Evolutionary conservation across 306 rosid species (phyloP).

Genomic region (Cyclanthera cordifolia): DNA sequence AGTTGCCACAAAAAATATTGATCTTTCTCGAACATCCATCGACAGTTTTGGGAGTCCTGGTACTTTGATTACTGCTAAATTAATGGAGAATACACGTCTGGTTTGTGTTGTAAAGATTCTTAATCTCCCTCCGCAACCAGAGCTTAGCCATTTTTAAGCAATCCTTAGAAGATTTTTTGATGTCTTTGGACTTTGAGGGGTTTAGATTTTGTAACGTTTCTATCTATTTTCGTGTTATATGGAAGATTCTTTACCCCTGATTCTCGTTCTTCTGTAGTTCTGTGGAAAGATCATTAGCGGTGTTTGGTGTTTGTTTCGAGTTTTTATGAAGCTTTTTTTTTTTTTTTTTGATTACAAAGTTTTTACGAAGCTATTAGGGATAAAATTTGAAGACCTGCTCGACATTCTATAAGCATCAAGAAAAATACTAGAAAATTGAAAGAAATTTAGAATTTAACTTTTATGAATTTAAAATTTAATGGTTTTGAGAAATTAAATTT

Average conservation of each 20-base stretch:
- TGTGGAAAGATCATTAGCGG: not conserved
- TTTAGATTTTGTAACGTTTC: not conserved
- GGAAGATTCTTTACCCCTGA: not conserved
- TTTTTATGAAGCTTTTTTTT: too few relatives aligned
- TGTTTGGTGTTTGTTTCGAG: too few relatives aligned
- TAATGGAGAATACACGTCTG: slow-evolving; percentile 5
- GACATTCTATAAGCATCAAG: too few relatives aligned
- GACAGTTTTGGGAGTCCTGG: not conserved
- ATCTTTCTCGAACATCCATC: not conserved
- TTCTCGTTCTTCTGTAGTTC: not conserved
- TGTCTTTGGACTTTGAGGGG: not conserved
- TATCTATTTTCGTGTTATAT: not conserved
- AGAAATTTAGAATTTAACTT: too few relatives aligned
- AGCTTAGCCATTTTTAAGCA: not conserved
- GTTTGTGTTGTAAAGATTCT: slow-evolving; percentile 9
- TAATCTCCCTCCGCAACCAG: not conserved
- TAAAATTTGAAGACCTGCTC: too few relatives aligned
- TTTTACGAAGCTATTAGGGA: too few relatives aligned
- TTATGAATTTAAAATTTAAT: too few relatives aligned
- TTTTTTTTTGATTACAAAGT: too few relatives aligned
- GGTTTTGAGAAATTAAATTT: too few relatives aligned
- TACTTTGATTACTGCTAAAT: not conserved
- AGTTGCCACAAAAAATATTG: not conserved
- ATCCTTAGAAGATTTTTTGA: not conserved
- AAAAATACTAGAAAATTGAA: too few relatives aligned